Evolutionary conservation across 2,329 filamentous ascomycete species (phyloP).

Genomic region (Clonostachys solani): DNA sequence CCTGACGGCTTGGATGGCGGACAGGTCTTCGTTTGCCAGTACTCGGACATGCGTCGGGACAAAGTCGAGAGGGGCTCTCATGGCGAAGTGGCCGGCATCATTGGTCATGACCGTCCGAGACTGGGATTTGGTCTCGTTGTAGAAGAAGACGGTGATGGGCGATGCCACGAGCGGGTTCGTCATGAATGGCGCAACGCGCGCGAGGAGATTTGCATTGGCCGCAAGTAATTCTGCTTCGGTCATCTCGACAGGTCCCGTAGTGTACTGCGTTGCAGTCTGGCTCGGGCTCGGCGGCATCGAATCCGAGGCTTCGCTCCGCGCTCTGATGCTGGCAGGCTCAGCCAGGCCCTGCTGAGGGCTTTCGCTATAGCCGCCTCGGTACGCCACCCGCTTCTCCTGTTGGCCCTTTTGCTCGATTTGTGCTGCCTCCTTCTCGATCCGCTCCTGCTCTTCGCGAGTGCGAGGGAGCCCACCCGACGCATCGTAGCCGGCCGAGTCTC

Average conservation of each 20-base stretch:
- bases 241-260: conserved; percentile 49
- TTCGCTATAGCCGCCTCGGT: conserved; percentile 72
- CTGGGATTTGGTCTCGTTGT: conserved; percentile 77
- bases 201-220: conserved; percentile 85
- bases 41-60: conserved; percentile 86
- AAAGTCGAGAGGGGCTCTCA: conserved; percentile 81
- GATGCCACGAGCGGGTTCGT: conserved; percentile 73
- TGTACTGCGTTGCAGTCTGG: conserved; percentile 25
- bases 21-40: conserved; percentile 79
- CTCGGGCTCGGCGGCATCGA: conserved; percentile 39
- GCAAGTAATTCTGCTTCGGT: conserved; percentile 69
- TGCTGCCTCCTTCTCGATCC: conserved; percentile 71
- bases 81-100: conserved; percentile 81
- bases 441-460: conserved; percentile 48
- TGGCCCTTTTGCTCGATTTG: conserved; percentile 70
- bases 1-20: conserved; percentile 71
- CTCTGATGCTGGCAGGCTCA: conserved; percentile 22
- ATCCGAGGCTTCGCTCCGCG: conserved; percentile 26
- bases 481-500: conserved; percentile 21
- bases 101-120: conserved; percentile 84
- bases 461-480: conserved; percentile 9
- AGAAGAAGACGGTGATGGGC: conserved; percentile 91
- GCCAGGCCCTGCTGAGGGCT: conserved; percentile 40
- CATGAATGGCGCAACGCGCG: conserved; percentile 83
- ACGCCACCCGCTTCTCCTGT: conserved; percentile 66